Evolutionary conservation across 2,329 filamentous ascomycete species (phyloP), one percentile per base, ranked within the genome.

Genomic region (Atkinsonella hypoxylon): DNA sequence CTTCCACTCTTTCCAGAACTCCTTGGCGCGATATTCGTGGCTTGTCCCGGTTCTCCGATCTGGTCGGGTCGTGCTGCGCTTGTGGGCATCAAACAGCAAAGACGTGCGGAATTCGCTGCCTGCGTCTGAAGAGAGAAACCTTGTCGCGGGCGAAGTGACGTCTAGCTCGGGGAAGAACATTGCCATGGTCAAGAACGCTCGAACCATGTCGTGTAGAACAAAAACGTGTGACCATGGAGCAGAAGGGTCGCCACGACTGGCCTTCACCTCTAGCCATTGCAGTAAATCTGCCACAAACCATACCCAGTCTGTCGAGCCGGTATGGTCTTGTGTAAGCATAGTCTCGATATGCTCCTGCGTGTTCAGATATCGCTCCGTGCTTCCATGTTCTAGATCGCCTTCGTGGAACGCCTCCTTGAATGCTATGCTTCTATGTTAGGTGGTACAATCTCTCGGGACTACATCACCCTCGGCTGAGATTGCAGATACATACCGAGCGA

Each of bases 401-500:
- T 47, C 54, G 15, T 63, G 61, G 17, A 63, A 58, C 1, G 61
- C 52, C 12, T 59, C 52, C 30, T 63, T 62, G 13, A 61, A 63
- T 36, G n/a, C 46, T 48, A 36, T 36, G 34, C 15, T 12, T 15
- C 15, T 36, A 36, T 9, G 34, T 36, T 15, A 36, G 34, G 26
- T 26, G 1, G 26, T 26, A 26, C 26, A 7, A 26, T 26, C 26
- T 6, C 7, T 26, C 26, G 26, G 8, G 26, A 26, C 22, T 26
- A 7, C 1, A 26, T 26, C n/a, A n/a, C n/a, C n/a, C n/a, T n/a
- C n/a, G n/a, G n/a, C n/a, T n/a, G n/a, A n/a, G n/a, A n/a, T 26
- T 26, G 26, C 2, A 8, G 26, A 26, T 31, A 48, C 60, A 53
- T 34, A 61, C 59, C 54, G 13, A 55, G 46, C 3, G 55, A 55